Conservation (phyloP, 352 stramenopile species). For the Phytophthora constricta region DNA sequence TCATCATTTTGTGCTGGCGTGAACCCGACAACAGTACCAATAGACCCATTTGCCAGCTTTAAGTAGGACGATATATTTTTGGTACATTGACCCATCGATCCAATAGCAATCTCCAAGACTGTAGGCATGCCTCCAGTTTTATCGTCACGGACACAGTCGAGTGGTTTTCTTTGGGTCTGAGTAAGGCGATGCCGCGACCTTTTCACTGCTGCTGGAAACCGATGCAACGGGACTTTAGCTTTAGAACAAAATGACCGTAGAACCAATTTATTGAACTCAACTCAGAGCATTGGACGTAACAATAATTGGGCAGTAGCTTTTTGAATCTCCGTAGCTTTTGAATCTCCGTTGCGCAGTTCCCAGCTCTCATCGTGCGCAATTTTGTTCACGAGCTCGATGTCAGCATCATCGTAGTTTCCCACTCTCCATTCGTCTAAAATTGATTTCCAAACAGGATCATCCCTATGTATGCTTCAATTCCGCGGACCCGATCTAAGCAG, state of each 20-base stretch:
- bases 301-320: conserved; percentile 1
- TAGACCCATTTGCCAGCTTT: conserved; percentile 5
- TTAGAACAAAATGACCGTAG: not conserved
- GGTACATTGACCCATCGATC: conserved; percentile 1
- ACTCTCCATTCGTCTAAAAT: no score
- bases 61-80: not conserved
- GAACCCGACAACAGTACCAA: no score
- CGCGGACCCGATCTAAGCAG: conserved; percentile 5
- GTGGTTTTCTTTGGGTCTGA: no score
- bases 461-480: not conserved
- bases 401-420: no score
- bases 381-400: no score
- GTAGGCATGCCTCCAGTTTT: conserved; percentile 7
- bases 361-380: conserved; percentile 4
- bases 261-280: conserved; percentile 7
- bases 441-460: no score
- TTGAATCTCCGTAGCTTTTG: not conserved
- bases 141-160: no score
- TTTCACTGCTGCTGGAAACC: no score
- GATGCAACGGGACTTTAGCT: not conserved
- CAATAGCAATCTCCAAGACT: not conserved
- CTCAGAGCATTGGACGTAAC: conserved; percentile 3
- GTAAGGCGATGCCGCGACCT: no score
- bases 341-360: not conserved
- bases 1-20: no score